Evolutionary conservation across 306 rosid species (phyloP), one percentile per base, ranked within the genome.

Genomic region (Dryas octopetala): DNA sequence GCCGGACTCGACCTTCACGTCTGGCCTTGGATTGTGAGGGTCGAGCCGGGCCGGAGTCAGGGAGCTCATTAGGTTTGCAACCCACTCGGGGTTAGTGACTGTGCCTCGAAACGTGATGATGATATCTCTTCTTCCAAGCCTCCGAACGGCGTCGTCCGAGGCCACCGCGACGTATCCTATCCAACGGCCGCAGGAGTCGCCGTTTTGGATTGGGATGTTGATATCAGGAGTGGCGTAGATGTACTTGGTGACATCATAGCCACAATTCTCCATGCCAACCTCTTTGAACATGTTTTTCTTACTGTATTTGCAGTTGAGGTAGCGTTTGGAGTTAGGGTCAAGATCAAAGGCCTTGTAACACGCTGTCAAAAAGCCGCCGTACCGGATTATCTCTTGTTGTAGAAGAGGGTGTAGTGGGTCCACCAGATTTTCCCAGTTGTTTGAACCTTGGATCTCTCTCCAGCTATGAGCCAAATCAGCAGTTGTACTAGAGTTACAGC

Each of bases 291-390:
- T 86, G 45, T 40, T 88, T 16, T 64, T 87, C 83, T 89, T 95
- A 9, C 96, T 93, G 44, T 86, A 91, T 75, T 91, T 95, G 75
- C 93, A 91, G 9, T 86, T 90, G 82, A 95, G 78, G 90, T 88
- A 86, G 7, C 98, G 78, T 41, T 89, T 90, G 0, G 98, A 95
- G 77, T 17, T 76, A 0, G 95, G 89, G 76, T 95, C 88, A 3
- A 95, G 91, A 57, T 95, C 93, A 38, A 95, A 95, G 50, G 96
- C 97, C 66, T 88, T 90, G 86, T 95, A 95, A 75, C 93, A 88
- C 0, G 93, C 96, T 0, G 84, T 77, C 12, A 90, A 91, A 4
- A 95, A 87, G 77, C 89, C 86, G 0, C 97, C 98, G 23, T 91
- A 95, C 1, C 98, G 91, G 68, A 95, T 80, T 0, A 91, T 83